Evolutionary conservation across 192 early-diverging fungal genomes (phyloP).

Genomic region (Rhizophagus sp.): DNA sequence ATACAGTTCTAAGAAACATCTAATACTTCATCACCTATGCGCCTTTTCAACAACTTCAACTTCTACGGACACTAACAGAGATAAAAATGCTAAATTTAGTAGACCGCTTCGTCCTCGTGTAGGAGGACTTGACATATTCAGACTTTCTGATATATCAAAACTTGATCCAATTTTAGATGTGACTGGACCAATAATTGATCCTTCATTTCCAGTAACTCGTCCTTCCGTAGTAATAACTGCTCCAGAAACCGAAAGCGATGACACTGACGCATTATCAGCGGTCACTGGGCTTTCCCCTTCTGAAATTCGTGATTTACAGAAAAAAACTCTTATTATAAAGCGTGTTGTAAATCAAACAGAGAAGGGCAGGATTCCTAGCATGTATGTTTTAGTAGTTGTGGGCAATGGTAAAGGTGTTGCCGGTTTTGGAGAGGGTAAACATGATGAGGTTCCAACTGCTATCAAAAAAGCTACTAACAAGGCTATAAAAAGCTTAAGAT

Average conservation of each 20-base stretch:
- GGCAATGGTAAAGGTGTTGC: constrained; percentile 91
- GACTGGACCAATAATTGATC: background rate
- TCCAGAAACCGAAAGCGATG: constrained; percentile 17
- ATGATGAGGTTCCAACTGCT: constrained; percentile 73
- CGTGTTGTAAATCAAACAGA: constrained; percentile 78
- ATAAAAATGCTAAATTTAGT: background rate
- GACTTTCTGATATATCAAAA: constrained; percentile 11
- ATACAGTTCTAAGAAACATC: background rate
- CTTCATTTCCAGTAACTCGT: background rate
- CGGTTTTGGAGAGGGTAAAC: constrained; percentile 92
- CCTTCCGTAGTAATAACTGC: background rate
- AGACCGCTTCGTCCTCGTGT: background rate
- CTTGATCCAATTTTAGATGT: constrained; percentile 26
- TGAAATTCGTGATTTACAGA: constrained; percentile 60
- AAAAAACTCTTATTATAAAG: constrained; percentile 72
- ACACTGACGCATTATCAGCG: constrained; percentile 16
- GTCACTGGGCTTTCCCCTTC: constrained; percentile 47
- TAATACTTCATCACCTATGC: background rate
- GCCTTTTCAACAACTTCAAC: background rate
- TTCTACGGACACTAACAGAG: background rate
- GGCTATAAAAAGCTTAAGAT: constrained; percentile 86
- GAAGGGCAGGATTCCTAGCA: constrained; percentile 76
- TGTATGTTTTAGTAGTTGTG: constrained; percentile 93
- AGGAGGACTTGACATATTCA: background rate
- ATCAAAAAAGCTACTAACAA: constrained; percentile 83